Base-by-base conservation (phyloP, 2,329 filamentous ascomycete genomes). In the Endoconidiophora laricicola region DNA sequence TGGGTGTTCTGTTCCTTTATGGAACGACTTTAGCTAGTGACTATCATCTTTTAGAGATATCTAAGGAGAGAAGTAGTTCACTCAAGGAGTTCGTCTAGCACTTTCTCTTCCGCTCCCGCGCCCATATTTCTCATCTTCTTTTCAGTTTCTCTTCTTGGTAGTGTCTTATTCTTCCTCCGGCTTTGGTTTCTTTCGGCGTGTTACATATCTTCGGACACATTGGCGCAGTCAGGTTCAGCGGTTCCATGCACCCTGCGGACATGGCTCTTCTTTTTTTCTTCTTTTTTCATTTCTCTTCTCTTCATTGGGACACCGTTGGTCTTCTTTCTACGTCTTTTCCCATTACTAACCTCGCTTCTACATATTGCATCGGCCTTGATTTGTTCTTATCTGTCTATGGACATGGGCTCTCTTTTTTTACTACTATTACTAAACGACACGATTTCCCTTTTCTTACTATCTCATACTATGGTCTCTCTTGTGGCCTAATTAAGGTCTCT, bases 111-210 rank as follows among this genome's bases (percentile, higher is more conserved):
- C 16, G 2, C 33, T n/a, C 18, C 12, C 12, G 26, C 26, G 26
- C 26, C 26, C 12, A 33, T 46, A 18, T 47, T 10, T 44, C 24
- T 47, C n/a, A 36, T 48, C 39, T 51, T 16, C 23, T 44, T 46
- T 36, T 43, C 14, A 12, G 5, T 40, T 14, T 39, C 14, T 38
- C 6, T 33, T 33, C 26, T 33, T 10, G 26, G 26, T 33, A 33
- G 26, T 33, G 26, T 33, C 26, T 33, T 33, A 33, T 33, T 33
- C 26, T 33, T 10, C 26, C 26, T 10, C 26, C 26, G 7, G 26
- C 18, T 41, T 41, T 46, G 16, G 44, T 52, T 40, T 50, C 18
- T n/a, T 50, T 20, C 23, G 48, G 48, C 33, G 43, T 39, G 48
- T 41, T 46, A 33, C 24, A 41, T 46, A 33, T 46, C 38, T 46